phyloP scores from a whole-genome alignment of 176 grass and related monocot species.

The Pontederia crassipes region DNA sequence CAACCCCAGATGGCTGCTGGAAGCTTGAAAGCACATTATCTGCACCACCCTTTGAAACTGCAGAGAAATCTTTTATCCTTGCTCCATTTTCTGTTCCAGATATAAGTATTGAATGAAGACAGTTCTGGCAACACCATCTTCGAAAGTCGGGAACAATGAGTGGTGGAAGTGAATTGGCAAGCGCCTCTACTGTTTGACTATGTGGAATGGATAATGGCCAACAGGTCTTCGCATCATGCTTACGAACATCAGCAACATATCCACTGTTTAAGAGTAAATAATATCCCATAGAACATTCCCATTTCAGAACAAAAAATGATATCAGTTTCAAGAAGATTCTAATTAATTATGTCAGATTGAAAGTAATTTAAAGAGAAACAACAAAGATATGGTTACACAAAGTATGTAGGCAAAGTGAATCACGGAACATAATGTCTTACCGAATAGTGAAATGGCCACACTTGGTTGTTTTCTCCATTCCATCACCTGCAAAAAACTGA shows the following conservation, averaged over 20 bases:
- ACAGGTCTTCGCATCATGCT: slow-evolving; percentile 15
- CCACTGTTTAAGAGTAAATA: slow-evolving; percentile 2
- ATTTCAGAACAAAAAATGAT: neutral
- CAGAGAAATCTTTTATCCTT: neutral
- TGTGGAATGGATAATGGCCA: slow-evolving; percentile 7
- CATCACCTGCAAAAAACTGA: no score
- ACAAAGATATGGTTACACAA: no score
- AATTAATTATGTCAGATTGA: no score
- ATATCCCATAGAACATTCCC: neutral
- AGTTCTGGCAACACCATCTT: slow-evolving; percentile 14
- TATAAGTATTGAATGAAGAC: neutral
- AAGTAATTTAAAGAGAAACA: no score
- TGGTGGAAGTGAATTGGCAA: neutral
- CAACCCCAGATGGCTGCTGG: neutral
- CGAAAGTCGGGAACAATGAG: slow-evolving; percentile 7
- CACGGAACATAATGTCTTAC: no score
- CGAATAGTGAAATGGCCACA: no score
- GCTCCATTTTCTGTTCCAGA: neutral
- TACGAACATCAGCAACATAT: slow-evolving; percentile 8
- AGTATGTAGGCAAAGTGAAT: no score
- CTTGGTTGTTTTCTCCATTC: no score
- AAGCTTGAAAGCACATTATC: neutral
- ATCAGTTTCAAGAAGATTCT: no score
- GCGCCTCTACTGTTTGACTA: neutral
- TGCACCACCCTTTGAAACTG: neutral